Percentiles rank a stretch among this genome's conserved stretches.
Conservation (phyloP, 2,329 filamentous ascomycete genomes). For the Colletotrichum spaethianum region DNA sequence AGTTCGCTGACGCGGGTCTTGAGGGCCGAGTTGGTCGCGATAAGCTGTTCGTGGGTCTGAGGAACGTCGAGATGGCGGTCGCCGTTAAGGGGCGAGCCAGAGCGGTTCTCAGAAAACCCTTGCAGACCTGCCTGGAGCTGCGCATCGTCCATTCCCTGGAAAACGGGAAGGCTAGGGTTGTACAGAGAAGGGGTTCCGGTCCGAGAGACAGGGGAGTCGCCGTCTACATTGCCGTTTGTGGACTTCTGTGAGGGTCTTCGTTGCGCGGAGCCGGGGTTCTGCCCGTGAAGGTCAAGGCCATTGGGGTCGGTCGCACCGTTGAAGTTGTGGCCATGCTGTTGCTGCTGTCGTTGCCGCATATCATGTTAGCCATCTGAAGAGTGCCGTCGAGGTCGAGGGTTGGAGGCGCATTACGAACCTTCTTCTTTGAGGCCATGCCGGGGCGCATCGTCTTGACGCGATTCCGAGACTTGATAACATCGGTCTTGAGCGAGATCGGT, state of each 20-base stretch:
- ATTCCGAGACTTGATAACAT: conserved; percentile 99
- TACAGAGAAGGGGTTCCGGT: conserved; percentile 84
- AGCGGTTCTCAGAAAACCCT: conserved; percentile 67
- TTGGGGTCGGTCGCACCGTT: conserved; percentile 63
- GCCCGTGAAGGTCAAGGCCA: conserved; percentile 71
- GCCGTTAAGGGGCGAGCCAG: conserved; percentile 65
- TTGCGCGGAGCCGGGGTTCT: conserved; percentile 64
- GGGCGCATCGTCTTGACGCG: conserved; percentile 90
- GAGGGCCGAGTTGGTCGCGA: conserved; percentile 86
- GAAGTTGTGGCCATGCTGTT: conserved; percentile 56
- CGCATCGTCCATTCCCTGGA: conserved; percentile 82
- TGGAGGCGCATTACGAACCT: conserved; percentile 67
- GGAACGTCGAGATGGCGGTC: conserved; percentile 78
- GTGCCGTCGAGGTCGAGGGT: background rate
- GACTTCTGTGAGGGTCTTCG: conserved; percentile 79
- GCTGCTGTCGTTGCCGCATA: conserved; percentile 44
- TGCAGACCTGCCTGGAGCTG: conserved; percentile 72
- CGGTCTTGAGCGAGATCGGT: conserved; percentile 97
- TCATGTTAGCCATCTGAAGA: conserved; percentile 4
- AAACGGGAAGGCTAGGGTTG: conserved; percentile 82
- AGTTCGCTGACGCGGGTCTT: conserved; percentile 96
- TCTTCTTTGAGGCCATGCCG: conserved; percentile 85
- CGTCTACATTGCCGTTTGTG: conserved; percentile 80
- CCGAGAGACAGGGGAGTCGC: conserved; percentile 84
- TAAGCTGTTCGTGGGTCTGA: conserved; percentile 84